A percentile compares a stretch with the other conserved stretches of the same genome.
Evolutionary conservation across 495 filamentous ascomycete genomes (phyloP).

Genomic region (Aspergillus indologenus): DNA sequence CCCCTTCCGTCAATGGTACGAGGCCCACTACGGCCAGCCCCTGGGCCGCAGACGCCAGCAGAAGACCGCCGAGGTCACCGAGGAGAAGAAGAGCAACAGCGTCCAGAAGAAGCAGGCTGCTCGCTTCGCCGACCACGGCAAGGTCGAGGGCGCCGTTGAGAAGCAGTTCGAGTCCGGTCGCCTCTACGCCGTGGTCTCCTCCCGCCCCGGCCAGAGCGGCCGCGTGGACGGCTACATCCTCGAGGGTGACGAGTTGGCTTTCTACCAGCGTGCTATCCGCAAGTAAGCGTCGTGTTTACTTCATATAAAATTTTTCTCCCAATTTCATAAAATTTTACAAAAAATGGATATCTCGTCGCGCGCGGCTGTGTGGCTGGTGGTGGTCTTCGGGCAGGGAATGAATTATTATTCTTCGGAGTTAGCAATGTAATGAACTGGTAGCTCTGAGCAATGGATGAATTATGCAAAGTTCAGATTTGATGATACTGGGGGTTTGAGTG

Average conservation of each 20-base stretch:
- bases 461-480: neutral
- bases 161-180: conserved; percentile 98
- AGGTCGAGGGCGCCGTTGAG: conserved; percentile 90
- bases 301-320: conserved; percentile 31
- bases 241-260: conserved; percentile 97
- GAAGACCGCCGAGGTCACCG: conserved; percentile 58
- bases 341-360: conserved; percentile 8
- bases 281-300: conserved; percentile 61
- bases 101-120: conserved; percentile 95
- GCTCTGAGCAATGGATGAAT: neutral
- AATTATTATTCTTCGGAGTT: neutral
- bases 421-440: neutral
- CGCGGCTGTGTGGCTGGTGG: too few relatives aligned
- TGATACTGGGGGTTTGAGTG: too few relatives aligned
- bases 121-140: conserved; percentile 74
- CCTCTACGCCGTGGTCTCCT: conserved; percentile 87
- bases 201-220: conserved; percentile 92
- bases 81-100: conserved; percentile 87
- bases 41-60: conserved; percentile 88
- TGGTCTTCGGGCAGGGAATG: neutral
- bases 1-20: conserved; percentile 99
- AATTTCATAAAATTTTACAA: conserved; percentile 14
- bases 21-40: conserved; percentile 93
- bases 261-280: conserved; percentile 98
- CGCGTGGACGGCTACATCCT: conserved; percentile 96